These are phyloP conservation scores for Aureobasidium sp. DNA, from an alignment of 2,329 filamentous ascomycete species.

Conservation along the genomic window DNA sequence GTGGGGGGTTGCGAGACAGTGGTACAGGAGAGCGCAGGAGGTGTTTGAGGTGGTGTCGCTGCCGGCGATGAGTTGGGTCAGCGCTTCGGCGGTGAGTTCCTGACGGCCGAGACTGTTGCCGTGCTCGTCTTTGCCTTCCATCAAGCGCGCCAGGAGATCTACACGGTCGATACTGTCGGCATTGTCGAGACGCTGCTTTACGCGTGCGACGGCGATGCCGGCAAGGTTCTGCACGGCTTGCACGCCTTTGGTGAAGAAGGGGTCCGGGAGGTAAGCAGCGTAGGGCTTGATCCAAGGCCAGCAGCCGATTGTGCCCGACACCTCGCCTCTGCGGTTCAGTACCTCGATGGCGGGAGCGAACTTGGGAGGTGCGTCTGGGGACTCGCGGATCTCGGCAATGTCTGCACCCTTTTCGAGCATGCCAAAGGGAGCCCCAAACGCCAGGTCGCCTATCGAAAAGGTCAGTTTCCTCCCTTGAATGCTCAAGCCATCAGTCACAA, in stretches of 20 bases:
- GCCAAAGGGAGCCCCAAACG: constrained; percentile 70
- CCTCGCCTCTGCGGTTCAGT: constrained; percentile 77
- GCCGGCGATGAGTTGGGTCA: constrained; percentile 79
- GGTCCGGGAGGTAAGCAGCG: constrained; percentile 70
- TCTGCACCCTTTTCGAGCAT: constrained; percentile 74
- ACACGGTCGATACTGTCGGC: constrained; percentile 56
- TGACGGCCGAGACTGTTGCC: constrained; percentile 66
- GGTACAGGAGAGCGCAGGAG: constrained; percentile 74
- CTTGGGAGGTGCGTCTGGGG: constrained; percentile 51
- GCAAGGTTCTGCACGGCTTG: constrained; percentile 70
- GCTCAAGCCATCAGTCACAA: no score
- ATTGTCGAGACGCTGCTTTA: constrained; percentile 62
- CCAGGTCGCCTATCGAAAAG: constrained; percentile 46
- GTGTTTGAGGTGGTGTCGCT: constrained; percentile 72
- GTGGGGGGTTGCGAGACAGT: constrained; percentile 59
- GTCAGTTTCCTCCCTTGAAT: not conserved
- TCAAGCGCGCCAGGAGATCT: constrained; percentile 72
- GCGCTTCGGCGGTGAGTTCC: constrained; percentile 78
- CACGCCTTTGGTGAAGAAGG: constrained; percentile 69
- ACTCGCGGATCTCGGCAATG: constrained; percentile 61
- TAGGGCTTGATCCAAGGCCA: constrained; percentile 67
- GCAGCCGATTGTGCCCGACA: constrained; percentile 67
- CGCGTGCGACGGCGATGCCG: constrained; percentile 78
- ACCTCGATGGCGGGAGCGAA: constrained; percentile 79
- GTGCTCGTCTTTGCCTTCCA: constrained; percentile 76